Percentiles rank a stretch among this genome's conserved stretches.
Conservation (phyloP, 768 basidiomycete genomes). For the Lactarius sanguifluus region DNA sequence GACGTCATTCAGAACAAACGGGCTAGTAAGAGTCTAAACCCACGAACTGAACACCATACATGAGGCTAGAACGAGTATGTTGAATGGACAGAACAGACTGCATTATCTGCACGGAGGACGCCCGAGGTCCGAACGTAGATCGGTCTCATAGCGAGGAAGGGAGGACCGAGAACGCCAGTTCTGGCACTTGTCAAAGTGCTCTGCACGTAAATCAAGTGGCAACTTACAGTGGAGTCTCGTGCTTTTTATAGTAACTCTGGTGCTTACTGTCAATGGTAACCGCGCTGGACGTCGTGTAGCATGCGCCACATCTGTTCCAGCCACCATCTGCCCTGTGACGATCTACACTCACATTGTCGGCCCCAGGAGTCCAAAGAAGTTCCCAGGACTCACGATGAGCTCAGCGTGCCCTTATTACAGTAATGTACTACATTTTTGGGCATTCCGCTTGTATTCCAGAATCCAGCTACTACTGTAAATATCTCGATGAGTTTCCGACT, state of each 20-base stretch:
- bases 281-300: constrained; percentile 9
- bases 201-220: background rate
- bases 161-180: background rate
- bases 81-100: too few species aligned
- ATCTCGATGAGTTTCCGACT: constrained; percentile 2
- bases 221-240: constrained; percentile 5
- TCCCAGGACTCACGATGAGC: too few species aligned
- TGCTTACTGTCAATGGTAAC: background rate
- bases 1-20: too few species aligned
- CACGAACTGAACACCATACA: too few species aligned
- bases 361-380: too few species aligned
- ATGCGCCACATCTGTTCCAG: constrained; percentile 17
- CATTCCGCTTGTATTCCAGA: constrained; percentile 18
- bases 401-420: too few species aligned
- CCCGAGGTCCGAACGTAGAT: background rate
- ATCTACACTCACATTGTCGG: too few species aligned
- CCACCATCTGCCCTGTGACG: background rate
- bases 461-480: background rate
- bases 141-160: background rate
- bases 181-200: background rate
- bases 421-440: constrained; percentile 12
- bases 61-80: too few species aligned
- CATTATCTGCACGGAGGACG: too few species aligned
- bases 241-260: background rate
- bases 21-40: too few species aligned